A percentile compares a stretch with the other conserved stretches of the same genome.
These are phyloP conservation scores for Rhizophora mangle DNA, from an alignment of 345 rosid genomes.

Conservation along the genomic window DNA sequence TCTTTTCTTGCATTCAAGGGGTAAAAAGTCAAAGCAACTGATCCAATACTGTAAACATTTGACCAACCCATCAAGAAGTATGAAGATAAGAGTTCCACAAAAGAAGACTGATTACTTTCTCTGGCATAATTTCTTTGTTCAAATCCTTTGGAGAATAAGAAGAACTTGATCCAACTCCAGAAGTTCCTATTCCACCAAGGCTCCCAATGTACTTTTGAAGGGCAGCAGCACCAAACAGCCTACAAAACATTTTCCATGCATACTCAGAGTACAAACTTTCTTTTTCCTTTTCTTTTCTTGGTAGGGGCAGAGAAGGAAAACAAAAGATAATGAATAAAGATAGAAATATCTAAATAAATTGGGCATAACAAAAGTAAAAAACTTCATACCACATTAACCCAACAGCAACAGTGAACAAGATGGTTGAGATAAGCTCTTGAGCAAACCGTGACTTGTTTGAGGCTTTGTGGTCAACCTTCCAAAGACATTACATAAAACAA, in stretches of 20 bases:
- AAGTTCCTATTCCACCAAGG: slow-evolving; percentile 85
- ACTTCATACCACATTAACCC: slow-evolving; percentile 77
- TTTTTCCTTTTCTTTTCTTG: too few species aligned
- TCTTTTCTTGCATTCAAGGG: not conserved
- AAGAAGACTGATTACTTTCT: slow-evolving; percentile 60
- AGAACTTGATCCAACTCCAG: slow-evolving; percentile 96
- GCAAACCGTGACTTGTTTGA: slow-evolving; percentile 77
- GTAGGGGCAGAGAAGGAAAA: not conserved
- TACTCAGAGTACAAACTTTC: slow-evolving; percentile 17
- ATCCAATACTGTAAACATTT: not conserved
- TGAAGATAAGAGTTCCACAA: slow-evolving; percentile 36
- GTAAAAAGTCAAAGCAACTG: not conserved
- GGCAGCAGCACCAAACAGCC: slow-evolving; percentile 96
- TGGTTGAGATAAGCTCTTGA: slow-evolving; percentile 87
- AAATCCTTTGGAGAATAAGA: slow-evolving; percentile 80
- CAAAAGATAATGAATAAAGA: not conserved
- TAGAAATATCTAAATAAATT: not conserved
- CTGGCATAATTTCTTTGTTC: slow-evolving; percentile 85
- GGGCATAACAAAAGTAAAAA: slow-evolving; percentile 3
- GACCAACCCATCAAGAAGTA: slow-evolving; percentile 5
- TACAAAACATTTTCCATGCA: slow-evolving; percentile 29
- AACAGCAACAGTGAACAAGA: slow-evolving; percentile 81
- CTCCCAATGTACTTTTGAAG: slow-evolving; percentile 92
- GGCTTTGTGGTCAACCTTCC: slow-evolving; percentile 81
- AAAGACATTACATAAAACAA: not conserved